Evolutionary conservation across 2,329 filamentous ascomycete species (phyloP).

Genomic region (Apiospora pterosperma): DNA sequence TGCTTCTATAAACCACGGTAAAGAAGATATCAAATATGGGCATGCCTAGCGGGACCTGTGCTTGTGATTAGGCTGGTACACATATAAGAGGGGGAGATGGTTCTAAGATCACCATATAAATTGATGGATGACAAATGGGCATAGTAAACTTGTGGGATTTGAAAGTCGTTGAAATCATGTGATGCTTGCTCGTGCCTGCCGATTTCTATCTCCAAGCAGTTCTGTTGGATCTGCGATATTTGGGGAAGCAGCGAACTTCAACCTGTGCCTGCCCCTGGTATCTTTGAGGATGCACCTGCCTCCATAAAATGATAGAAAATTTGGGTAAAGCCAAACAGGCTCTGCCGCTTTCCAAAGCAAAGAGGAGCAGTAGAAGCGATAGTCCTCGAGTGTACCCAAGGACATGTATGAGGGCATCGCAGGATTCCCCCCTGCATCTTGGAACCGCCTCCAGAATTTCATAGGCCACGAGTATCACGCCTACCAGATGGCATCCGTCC

Average conservation of each 20-base stretch:
- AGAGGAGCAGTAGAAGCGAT: background rate
- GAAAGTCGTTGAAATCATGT: background rate
- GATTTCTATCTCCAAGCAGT: background rate
- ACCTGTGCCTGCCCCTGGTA: background rate
- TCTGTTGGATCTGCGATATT: background rate
- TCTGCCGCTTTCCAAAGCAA: background rate
- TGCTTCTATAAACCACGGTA: background rate
- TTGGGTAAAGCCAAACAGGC: background rate
- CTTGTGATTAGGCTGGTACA: background rate
- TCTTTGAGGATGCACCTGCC: background rate
- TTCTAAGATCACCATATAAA: background rate
- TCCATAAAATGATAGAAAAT: background rate
- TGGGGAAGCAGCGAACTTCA: background rate
- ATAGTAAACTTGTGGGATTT: background rate
- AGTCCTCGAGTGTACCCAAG: too few species aligned
- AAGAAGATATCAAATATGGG: background rate
- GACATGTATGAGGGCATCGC: background rate
- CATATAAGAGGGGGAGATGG: background rate
- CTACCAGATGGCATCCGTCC: background rate
- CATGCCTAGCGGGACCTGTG: background rate
- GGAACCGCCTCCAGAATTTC: background rate
- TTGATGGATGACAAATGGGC: background rate
- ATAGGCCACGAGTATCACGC: background rate
- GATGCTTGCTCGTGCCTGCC: background rate
- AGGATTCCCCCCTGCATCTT: background rate